Base-by-base conservation (phyloP, 176 grass and related monocot species). In the Raddia distichophylla region DNA sequence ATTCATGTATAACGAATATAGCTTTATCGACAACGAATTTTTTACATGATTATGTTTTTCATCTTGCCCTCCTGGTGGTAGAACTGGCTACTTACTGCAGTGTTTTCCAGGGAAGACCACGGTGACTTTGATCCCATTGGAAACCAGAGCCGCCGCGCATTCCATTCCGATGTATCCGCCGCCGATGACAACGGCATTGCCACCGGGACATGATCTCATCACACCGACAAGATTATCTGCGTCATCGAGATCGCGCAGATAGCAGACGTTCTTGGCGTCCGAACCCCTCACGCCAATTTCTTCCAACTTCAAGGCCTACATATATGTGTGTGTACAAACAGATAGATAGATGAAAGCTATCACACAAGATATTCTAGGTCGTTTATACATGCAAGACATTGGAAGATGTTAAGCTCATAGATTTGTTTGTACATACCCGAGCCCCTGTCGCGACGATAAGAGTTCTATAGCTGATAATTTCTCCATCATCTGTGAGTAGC, bases 161-260 rank as follows among this genome's bases (percentile, higher is more conserved):
- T 98, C 92, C 95, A 98, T 93, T 6, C 95, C 92, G 67, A 94
- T 93, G 84, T 94, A 98, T 33, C 95, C 95, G 52, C 92, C 95
- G 64, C 92, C 92, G 58, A 98, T 76, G 10, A 98, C 86, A n/a
- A 94, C 79, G 45, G 90, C 92, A 49, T 92, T 82, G 62, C 91
- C 91, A 44, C 71, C 81, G 46, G 78, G 73, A 54, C 84, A 98
- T 48, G 80, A 86, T 63, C 56, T 64, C 92, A 98, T 94, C n/a
- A 88, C 82, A 54, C 34, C 32, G 59, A 93, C 84, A 42, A 98
- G 75, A 54, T 51, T 89, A 10, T 89, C 82, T 40, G 87, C 87
- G 64, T 89, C 82, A 8, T 64, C 16, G 43, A 89, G 64, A 35
- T 27, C 50, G 15, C 87, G 77, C 37, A 89, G 77, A 70, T 81